phyloP scores from a whole-genome alignment of 805 yeast genomes.

The Kodamaea fukazawae region DNA sequence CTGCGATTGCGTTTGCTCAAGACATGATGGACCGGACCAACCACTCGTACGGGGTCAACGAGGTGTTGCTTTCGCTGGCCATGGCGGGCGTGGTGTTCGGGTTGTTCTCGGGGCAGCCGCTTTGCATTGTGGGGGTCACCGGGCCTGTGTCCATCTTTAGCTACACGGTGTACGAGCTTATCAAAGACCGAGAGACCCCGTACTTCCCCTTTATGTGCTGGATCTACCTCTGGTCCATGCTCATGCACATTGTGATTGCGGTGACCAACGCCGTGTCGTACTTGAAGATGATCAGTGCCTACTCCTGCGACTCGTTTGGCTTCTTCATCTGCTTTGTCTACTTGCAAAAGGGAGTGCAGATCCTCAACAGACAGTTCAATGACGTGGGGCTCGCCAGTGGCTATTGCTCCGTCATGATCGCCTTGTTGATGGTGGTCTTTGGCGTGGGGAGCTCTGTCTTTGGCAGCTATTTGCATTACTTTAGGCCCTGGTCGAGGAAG shows the following conservation, averaged over 20 bases:
- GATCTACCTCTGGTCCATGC: constrained; percentile 90
- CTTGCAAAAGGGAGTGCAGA: constrained; percentile 86
- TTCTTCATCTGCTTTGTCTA: constrained; percentile 85
- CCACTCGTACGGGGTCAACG: constrained; percentile 88
- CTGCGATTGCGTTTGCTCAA: constrained; percentile 94
- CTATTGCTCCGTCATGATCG: constrained; percentile 70
- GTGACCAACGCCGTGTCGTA: constrained; percentile 63
- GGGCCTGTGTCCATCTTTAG: constrained; percentile 94
- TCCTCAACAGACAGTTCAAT: constrained; percentile 67
- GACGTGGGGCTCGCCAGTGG: constrained; percentile 46
- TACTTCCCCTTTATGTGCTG: constrained; percentile 94
- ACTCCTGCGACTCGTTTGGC: constrained; percentile 92
- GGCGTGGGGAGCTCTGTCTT: constrained; percentile 62
- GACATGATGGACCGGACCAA: constrained; percentile 94
- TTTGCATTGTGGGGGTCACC: constrained; percentile 94
- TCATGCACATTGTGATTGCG: constrained; percentile 73
- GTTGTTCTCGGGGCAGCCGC: constrained; percentile 80
- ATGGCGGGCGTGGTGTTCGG: constrained; percentile 91
- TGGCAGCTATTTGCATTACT: constrained; percentile 61
- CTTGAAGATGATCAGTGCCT: constrained; percentile 69
- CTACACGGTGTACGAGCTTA: constrained; percentile 79
- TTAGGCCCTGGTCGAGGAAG: constrained; percentile 59
- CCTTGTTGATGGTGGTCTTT: constrained; percentile 70
- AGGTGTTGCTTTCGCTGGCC: constrained; percentile 78
- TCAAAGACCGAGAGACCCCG: constrained; percentile 50